Percentiles rank a stretch among this genome's conserved stretches.
Evolutionary conservation across 148 eudicot genomes (phyloP).

Genomic region (Rhododendron mucronatum): DNA sequence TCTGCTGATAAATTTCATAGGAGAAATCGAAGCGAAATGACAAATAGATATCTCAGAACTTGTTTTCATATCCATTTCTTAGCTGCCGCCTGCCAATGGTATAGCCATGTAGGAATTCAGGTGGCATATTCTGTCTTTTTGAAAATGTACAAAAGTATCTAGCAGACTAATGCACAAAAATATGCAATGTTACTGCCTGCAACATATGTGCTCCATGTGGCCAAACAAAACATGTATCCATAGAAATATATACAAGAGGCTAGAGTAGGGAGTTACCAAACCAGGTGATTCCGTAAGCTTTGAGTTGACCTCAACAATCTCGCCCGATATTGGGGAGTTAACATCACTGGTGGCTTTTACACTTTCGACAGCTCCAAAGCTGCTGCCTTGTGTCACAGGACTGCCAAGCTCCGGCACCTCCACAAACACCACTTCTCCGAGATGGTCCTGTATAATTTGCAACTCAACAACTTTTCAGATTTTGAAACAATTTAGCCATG

Average conservation of each 20-base stretch:
- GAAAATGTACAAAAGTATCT: neutral
- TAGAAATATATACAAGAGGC: neutral
- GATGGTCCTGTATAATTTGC: slow-evolving; percentile 49
- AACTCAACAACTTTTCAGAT: neutral
- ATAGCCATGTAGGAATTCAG: neutral
- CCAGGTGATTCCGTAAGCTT: slow-evolving; percentile 84
- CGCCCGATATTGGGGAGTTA: slow-evolving; percentile 86
- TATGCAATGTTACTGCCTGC: neutral
- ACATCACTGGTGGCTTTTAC: slow-evolving; percentile 92
- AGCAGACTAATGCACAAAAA: neutral
- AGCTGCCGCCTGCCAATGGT: neutral
- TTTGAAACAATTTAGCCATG: neutral
- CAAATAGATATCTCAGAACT: neutral
- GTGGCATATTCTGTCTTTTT: neutral
- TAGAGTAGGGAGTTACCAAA: slow-evolving; percentile 43
- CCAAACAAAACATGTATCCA: neutral
- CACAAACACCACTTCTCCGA: slow-evolving; percentile 93
- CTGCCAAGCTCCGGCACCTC: slow-evolving; percentile 76
- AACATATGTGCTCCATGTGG: neutral
- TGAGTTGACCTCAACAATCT: slow-evolving; percentile 72
- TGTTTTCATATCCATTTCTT: neutral
- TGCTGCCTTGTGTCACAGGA: slow-evolving; percentile 37
- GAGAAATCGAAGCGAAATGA: neutral
- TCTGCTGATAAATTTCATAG: neutral
- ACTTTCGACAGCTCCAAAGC: slow-evolving; percentile 93